Conservation (phyloP, 1,284 basidiomycete genomes). For the Vanrija humicola region DNA sequence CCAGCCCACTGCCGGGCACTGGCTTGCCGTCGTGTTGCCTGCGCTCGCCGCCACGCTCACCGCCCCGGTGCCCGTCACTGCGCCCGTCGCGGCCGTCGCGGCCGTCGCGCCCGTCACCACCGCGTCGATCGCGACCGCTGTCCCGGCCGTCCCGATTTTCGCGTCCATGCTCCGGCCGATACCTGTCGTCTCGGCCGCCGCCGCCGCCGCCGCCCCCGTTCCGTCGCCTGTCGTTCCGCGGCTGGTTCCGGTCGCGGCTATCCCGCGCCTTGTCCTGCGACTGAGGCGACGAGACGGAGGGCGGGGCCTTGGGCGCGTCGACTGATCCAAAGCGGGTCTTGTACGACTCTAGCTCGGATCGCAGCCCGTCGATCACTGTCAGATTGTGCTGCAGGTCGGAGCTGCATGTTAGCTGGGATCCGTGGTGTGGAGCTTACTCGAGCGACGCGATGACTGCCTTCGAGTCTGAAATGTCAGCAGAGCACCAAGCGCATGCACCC, state of each 20-base stretch:
- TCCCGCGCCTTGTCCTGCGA: too few relatives aligned
- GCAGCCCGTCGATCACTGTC: conserved; percentile 24
- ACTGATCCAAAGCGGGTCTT: conserved; percentile 23
- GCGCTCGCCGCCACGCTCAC: background rate
- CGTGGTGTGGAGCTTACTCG: conserved; percentile 27
- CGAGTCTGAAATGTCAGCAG: conserved; percentile 26
- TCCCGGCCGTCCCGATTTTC: background rate
- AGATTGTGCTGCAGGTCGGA: conserved; percentile 38
- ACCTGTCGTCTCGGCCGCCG: background rate
- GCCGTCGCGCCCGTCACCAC: background rate
- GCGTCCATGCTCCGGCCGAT: background rate
- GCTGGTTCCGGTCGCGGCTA: too few relatives aligned
- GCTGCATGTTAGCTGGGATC: conserved; percentile 11
- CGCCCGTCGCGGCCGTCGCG: background rate
- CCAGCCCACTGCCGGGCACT: background rate
- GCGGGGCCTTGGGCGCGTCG: background rate
- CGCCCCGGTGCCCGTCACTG: background rate
- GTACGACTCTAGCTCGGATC: conserved; percentile 27
- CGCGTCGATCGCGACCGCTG: background rate
- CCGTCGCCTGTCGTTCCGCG: background rate
- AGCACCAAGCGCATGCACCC: conserved; percentile 1
- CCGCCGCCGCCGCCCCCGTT: background rate
- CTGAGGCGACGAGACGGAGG: background rate
- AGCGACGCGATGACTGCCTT: conserved; percentile 36
- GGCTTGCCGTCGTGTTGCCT: background rate